A percentile compares a stretch with the other conserved stretches of the same genome.
These are phyloP conservation scores for Hamigera avellanea DNA, from an alignment of 495 filamentous ascomycete species.

Conservation along the genomic window DNA sequence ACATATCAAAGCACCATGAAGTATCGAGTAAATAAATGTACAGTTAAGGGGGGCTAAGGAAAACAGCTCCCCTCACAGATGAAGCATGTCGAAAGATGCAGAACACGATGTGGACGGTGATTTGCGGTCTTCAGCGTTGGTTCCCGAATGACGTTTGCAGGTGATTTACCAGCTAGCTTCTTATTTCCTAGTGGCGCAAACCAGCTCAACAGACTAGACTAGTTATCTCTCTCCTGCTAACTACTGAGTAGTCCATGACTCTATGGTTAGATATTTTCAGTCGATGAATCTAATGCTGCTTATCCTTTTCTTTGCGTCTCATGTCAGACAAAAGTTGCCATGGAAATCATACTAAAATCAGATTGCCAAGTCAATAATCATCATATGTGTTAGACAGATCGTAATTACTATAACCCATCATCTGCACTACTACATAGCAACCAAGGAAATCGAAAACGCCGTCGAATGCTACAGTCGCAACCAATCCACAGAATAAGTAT, in stretches of 20 bases:
- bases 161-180: no score
- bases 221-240: background rate
- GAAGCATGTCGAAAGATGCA: no score
- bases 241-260: no score
- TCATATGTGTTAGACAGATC: background rate
- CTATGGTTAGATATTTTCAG: no score
- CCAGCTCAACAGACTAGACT: background rate
- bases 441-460: conserved; percentile 2
- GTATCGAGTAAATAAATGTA: background rate
- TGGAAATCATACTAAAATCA: no score
- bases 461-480: conserved; percentile 1
- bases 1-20: background rate
- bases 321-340: no score
- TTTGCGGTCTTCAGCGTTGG: background rate
- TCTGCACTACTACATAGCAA: conserved; percentile 1
- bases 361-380: no score
- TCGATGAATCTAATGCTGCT: no score
- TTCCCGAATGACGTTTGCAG: background rate
- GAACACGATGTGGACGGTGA: background rate
- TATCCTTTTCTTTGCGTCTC: no score
- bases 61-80: background rate
- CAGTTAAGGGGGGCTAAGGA: background rate
- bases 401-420: background rate
- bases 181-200: conserved; percentile 1
- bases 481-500: conserved; percentile 6